Evolutionary conservation across 371 early-diverging fungal genomes (phyloP).

Genomic region (Dichotomocladium elegans): DNA sequence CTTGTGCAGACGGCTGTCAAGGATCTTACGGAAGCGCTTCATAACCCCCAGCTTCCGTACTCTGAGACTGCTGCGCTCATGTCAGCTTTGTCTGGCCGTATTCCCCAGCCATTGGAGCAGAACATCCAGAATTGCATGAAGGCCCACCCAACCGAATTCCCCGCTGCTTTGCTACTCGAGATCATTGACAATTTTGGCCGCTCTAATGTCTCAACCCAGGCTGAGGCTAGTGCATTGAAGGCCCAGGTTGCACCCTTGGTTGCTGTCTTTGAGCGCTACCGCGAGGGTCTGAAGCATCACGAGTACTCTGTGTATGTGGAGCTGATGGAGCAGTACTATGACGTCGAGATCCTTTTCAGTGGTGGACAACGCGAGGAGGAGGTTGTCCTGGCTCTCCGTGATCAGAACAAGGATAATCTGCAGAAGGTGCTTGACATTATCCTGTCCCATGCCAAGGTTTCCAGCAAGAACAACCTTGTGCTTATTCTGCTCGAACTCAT

Average conservation of each 20-base stretch:
- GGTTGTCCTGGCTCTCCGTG: slow-evolving; percentile 79
- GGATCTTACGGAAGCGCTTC: slow-evolving; percentile 71
- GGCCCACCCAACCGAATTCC: slow-evolving; percentile 60
- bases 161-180: slow-evolving; percentile 65
- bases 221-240: slow-evolving; percentile 61
- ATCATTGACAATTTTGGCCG: slow-evolving; percentile 58
- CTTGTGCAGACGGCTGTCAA: slow-evolving; percentile 66
- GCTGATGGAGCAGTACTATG: slow-evolving; percentile 81
- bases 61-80: slow-evolving; percentile 78
- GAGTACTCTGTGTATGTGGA: slow-evolving; percentile 69
- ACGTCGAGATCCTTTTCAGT: slow-evolving; percentile 83
- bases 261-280: slow-evolving; percentile 65
- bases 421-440: slow-evolving; percentile 74
- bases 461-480: slow-evolving; percentile 75
- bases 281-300: slow-evolving; percentile 73
- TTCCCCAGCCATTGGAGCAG: slow-evolving; percentile 74
- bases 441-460: slow-evolving; percentile 82
- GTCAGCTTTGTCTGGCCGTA: slow-evolving; percentile 82
- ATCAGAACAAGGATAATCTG: slow-evolving; percentile 79
- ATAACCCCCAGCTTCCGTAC: slow-evolving; percentile 82
- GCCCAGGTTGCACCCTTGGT: slow-evolving; percentile 64
- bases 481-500: slow-evolving; percentile 76
- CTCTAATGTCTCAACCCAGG: slow-evolving; percentile 49
- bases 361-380: slow-evolving; percentile 78
- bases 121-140: slow-evolving; percentile 47